A percentile compares a stretch with the other conserved stretches of the same genome.
Conservation (phyloP, 805 yeast species). For the Candida golubevii region DNA sequence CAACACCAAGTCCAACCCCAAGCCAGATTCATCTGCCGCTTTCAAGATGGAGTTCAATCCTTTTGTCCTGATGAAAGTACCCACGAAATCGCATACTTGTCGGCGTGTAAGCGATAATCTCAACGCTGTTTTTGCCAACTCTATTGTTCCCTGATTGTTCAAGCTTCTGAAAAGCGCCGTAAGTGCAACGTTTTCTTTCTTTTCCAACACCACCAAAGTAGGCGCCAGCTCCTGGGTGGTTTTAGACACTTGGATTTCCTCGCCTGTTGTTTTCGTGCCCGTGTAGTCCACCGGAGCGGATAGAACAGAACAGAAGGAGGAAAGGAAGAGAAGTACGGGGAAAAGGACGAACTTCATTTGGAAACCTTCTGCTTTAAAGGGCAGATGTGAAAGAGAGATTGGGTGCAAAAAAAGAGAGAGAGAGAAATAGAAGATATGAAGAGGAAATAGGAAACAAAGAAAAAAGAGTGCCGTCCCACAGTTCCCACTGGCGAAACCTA, state of each 20-base stretch:
- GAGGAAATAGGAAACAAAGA: neutral
- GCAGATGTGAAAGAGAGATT: no score
- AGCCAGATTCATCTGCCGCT: constrained; percentile 24
- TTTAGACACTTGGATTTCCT: constrained; percentile 4
- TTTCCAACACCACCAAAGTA: constrained; percentile 6
- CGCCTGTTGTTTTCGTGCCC: neutral
- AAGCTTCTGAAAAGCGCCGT: constrained; percentile 21
- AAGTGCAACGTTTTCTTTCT: constrained; percentile 18
- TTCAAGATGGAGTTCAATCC: constrained; percentile 20
- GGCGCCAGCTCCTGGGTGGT: neutral
- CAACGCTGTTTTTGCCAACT: constrained; percentile 20
- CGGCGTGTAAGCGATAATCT: constrained; percentile 24
- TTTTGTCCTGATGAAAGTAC: constrained; percentile 19
- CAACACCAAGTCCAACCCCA: constrained; percentile 24
- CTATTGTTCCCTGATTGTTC: constrained; percentile 20
- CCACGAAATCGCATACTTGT: constrained; percentile 22
- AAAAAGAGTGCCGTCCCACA: no score
- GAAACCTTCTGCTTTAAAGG: neutral
- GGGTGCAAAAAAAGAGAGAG: neutral
- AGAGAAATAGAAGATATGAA: neutral
- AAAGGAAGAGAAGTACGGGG: constrained; percentile 7
- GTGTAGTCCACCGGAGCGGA: constrained; percentile 10
- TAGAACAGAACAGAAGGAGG: constrained; percentile 3
- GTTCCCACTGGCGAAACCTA: no score
- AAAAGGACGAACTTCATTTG: constrained; percentile 6